Evolutionary conservation across 106 monocot species (phyloP).

Genomic region (Dendrobium chrysotoxum): DNA sequence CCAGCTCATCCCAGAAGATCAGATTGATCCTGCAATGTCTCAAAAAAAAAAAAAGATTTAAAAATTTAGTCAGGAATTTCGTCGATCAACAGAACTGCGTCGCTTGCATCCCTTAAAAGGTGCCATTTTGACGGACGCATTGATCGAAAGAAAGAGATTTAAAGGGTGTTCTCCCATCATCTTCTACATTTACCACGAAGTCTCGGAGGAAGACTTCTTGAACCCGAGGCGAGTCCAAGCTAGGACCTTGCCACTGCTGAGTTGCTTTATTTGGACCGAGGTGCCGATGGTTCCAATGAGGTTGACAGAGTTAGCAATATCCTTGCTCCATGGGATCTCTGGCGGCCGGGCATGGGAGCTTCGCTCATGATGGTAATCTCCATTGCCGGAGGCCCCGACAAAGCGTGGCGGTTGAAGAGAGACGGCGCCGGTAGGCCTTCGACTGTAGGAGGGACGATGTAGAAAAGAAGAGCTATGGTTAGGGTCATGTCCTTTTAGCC

Average conservation of each 20-base stretch:
- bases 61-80: too few species aligned
- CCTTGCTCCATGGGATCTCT: slow-evolving; percentile 15
- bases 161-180: not conserved
- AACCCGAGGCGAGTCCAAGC: slow-evolving; percentile 73
- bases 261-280: slow-evolving; percentile 65
- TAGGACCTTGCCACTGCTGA: slow-evolving; percentile 59
- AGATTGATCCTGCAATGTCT: slow-evolving; percentile 67
- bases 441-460: not conserved
- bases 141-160: not conserved
- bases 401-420: not conserved
- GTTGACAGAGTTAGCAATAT: slow-evolving; percentile 38
- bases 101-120: not conserved
- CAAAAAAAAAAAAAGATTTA: not conserved
- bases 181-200: slow-evolving; percentile 34
- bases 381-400: not conserved
- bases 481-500: not conserved
- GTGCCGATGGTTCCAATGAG: slow-evolving; percentile 63
- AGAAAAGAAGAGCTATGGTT: not conserved
- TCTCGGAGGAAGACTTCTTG: slow-evolving; percentile 59
- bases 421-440: not conserved
- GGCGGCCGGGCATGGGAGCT: not conserved
- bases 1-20: slow-evolving; percentile 86
- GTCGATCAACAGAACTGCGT: slow-evolving; percentile 7
- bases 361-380: not conserved
- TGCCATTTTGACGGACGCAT: not conserved